Percentiles rank a stretch among this genome's conserved stretches.
Conservation (phyloP, 306 rosid genomes). For the Begonia loranthoides region DNA sequence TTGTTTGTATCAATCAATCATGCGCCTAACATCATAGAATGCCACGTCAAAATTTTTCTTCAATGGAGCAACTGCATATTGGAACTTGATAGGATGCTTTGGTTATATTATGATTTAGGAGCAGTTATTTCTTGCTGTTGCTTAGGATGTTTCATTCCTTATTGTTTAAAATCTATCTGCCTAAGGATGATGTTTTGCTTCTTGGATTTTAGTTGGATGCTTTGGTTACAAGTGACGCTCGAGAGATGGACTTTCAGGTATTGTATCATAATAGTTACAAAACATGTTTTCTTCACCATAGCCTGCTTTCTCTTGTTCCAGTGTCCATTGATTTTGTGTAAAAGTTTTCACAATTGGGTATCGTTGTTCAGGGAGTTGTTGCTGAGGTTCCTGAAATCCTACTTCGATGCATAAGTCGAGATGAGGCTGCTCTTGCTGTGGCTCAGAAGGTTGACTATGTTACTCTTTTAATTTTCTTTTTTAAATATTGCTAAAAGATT, state of each 20-base stretch:
- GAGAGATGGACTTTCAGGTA: slow-evolving; percentile 86
- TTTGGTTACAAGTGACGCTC: slow-evolving; percentile 51
- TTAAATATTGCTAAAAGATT: no score
- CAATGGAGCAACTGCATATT: no score
- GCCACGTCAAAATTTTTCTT: no score
- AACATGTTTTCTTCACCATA: not conserved
- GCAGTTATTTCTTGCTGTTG: not conserved
- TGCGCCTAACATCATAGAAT: not conserved
- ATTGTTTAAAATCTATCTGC: not conserved
- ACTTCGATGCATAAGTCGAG: slow-evolving; percentile 80
- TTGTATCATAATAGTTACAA: not conserved
- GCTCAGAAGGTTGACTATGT: slow-evolving; percentile 71
- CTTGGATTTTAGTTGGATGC: slow-evolving; percentile 58
- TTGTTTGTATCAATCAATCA: no score
- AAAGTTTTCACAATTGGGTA: not conserved
- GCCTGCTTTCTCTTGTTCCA: not conserved
- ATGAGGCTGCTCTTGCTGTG: slow-evolving; percentile 98
- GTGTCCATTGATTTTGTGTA: not conserved
- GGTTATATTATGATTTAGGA: no score
- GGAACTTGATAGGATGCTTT: no score
- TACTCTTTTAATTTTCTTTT: no score
- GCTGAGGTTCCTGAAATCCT: slow-evolving; percentile 93
- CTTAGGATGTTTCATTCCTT: not conserved
- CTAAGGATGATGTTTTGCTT: not conserved
- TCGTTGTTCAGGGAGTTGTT: slow-evolving; percentile 48